Percentiles rank a stretch among this genome's conserved stretches.
These are phyloP conservation scores for Cystoderma amianthinum DNA, from an alignment of 768 basidiomycete genomes.

Conservation along the genomic window DNA sequence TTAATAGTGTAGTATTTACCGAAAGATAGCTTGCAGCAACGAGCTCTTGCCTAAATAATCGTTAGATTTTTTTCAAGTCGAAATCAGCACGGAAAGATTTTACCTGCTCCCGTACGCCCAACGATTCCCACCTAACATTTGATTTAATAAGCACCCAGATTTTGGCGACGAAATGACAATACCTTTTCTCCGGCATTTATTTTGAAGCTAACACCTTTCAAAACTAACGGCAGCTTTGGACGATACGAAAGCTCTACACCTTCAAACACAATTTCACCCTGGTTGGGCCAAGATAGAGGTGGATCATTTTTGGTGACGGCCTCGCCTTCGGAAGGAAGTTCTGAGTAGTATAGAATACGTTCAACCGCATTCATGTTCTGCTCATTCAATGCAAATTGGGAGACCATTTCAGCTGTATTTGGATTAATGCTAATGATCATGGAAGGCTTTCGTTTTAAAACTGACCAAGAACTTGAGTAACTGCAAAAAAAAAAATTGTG, in stretches of 20 bases:
- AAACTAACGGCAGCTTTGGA: conserved; percentile 54
- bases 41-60: conserved; percentile 40
- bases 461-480: conserved; percentile 47
- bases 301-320: conserved; percentile 35
- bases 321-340: conserved; percentile 53
- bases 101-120: conserved; percentile 19
- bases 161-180: background rate
- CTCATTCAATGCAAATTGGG: conserved; percentile 52
- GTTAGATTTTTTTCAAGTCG: too few relatives aligned
- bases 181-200: conserved; percentile 41
- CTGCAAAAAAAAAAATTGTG: too few relatives aligned
- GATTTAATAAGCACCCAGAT: too few relatives aligned
- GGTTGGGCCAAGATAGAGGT: conserved; percentile 38
- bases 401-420: conserved; percentile 49
- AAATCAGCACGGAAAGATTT: background rate
- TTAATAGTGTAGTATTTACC: conserved; percentile 21
- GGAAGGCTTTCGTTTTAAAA: too few relatives aligned
- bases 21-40: conserved; percentile 48
- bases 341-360: conserved; percentile 62
- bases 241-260: conserved; percentile 56
- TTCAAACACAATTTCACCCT: conserved; percentile 48
- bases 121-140: conserved; percentile 11
- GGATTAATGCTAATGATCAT: too few relatives aligned
- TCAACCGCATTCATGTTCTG: conserved; percentile 74
- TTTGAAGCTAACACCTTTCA: conserved; percentile 52